Evolutionary conservation across 305 asterid genomes (phyloP), one percentile per base, ranked within the genome.

Genomic region (Euphrasia arctica): DNA sequence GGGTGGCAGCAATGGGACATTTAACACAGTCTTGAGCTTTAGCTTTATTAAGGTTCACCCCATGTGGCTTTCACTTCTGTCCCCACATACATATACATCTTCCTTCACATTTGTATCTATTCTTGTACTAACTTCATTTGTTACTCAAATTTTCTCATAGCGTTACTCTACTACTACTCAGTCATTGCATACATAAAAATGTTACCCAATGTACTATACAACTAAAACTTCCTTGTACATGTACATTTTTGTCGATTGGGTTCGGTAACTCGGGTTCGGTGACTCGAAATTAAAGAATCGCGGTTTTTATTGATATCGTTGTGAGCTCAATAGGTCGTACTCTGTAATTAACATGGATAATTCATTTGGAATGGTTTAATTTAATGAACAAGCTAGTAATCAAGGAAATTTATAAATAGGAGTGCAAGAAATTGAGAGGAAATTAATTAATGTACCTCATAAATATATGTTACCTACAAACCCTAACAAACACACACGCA

Each of bases 1-100:
- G 50, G 1, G n/a, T 43, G n/a, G 50, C 50, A 58, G 64, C 45
- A 50, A 43, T 48, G 70, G 69, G 60, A 59, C 76, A 42, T 47
- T 18, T 10, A 11, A 43, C n/a, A 62, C 43, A 62, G 69, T 60
- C 67, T 60, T 43, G 63, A 68, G 52, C 63, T 67, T 68, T 73
- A 63, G 54, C 77, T 63, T 68, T 62, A 57, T 49, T 5, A 50
- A 58, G 67, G 68, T 58, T 52, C 48, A 48, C 51, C 51, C 48
- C 66, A 58, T 67, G 60, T 67, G 66, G 36, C 32, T 54, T 41
- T 62, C 66, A 47, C 13, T 25, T 62, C n/a, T 45, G 56, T 27
- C 43, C 57, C 57, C 34, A 62, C 57, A 42, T 7, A 6, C 41
- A 9, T 60, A 60, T 60, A n/a, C 4, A 34, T 42, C 15, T 8